phyloP scores from a whole-genome alignment of 768 basidiomycete species.

The Auriscalpium vulgare region DNA sequence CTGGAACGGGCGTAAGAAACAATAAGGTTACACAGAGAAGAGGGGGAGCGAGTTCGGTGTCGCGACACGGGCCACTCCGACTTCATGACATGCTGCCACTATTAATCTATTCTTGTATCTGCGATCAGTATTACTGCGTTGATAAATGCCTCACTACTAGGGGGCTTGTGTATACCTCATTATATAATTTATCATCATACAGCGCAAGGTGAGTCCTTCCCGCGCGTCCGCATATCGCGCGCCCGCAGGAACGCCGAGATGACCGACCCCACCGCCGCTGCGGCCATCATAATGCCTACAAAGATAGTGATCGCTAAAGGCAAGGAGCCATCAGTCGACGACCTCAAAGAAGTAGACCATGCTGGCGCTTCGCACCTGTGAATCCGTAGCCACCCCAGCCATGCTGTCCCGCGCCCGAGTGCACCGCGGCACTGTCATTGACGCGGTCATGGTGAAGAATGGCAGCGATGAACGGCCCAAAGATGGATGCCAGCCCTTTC shows the following conservation, averaged over 20 bases:
- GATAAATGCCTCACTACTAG: too few relatives aligned
- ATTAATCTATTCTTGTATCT: too few relatives aligned
- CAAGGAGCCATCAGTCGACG: neutral
- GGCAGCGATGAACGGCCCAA: neutral
- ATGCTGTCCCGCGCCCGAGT: neutral
- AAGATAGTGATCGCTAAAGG: neutral
- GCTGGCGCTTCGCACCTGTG: neutral
- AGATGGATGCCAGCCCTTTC: neutral
- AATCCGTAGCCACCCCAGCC: neutral
- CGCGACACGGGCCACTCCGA: too few relatives aligned
- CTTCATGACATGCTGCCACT: too few relatives aligned
- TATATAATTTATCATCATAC: too few relatives aligned
- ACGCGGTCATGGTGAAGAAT: neutral
- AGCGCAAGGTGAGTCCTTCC: too few relatives aligned
- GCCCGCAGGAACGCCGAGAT: neutral
- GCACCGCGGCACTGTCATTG: neutral
- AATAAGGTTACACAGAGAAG: too few relatives aligned
- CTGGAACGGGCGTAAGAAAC: too few relatives aligned
- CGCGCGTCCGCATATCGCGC: neutral
- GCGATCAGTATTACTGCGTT: too few relatives aligned
- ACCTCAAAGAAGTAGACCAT: too few relatives aligned
- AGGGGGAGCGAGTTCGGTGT: too few relatives aligned
- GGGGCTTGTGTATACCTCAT: too few relatives aligned
- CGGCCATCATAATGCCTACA: conserved; percentile 6
- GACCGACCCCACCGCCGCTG: neutral